phyloP scores from a whole-genome alignment of 2,329 filamentous ascomycete species.

The Ceratocystis cacaofunesta region DNA sequence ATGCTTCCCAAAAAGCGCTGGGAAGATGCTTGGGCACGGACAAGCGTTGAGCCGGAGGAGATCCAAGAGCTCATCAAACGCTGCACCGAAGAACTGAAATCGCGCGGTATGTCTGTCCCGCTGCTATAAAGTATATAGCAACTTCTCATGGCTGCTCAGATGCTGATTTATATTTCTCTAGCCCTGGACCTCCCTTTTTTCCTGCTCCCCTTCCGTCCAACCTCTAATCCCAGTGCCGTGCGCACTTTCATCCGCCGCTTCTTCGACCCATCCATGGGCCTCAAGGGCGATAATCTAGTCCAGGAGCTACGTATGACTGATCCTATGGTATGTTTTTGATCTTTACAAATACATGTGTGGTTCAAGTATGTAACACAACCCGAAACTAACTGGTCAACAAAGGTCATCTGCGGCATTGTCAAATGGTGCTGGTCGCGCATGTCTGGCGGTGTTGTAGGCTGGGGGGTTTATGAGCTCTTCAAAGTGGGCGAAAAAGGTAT shows the following conservation, averaged over 20 bases:
- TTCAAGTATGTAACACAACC: not conserved
- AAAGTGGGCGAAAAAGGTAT: slow-evolving; percentile 82
- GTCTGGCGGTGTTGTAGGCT: slow-evolving; percentile 79
- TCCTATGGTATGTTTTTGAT: slow-evolving; percentile 53
- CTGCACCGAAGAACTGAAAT: slow-evolving; percentile 85
- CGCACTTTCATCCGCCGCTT: slow-evolving; percentile 87
- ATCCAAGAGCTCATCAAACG: slow-evolving; percentile 72
- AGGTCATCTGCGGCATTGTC: slow-evolving; percentile 84
- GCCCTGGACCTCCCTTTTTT: slow-evolving; percentile 84
- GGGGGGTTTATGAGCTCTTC: slow-evolving; percentile 95
- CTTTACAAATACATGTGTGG: not conserved
- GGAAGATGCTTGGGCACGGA: slow-evolving; percentile 78
- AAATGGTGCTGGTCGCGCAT: slow-evolving; percentile 99
- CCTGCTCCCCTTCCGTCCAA: slow-evolving; percentile 83
- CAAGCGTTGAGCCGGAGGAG: slow-evolving; percentile 72
- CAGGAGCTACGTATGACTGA: slow-evolving; percentile 88
- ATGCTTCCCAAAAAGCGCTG: slow-evolving; percentile 58
- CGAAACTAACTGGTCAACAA: slow-evolving; percentile 3
- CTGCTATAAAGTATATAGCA: not conserved
- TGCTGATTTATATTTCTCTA: slow-evolving; percentile 26
- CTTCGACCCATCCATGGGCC: slow-evolving; percentile 55
- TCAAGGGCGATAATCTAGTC: slow-evolving; percentile 54
- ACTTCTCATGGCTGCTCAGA: not conserved
- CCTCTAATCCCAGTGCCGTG: slow-evolving; percentile 79
- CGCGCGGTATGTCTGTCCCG: slow-evolving; percentile 53